Evolutionary conservation across 2,329 filamentous ascomycete species (phyloP), one percentile per base, ranked within the genome.

Genomic region (Tolypocladium nubicola): DNA sequence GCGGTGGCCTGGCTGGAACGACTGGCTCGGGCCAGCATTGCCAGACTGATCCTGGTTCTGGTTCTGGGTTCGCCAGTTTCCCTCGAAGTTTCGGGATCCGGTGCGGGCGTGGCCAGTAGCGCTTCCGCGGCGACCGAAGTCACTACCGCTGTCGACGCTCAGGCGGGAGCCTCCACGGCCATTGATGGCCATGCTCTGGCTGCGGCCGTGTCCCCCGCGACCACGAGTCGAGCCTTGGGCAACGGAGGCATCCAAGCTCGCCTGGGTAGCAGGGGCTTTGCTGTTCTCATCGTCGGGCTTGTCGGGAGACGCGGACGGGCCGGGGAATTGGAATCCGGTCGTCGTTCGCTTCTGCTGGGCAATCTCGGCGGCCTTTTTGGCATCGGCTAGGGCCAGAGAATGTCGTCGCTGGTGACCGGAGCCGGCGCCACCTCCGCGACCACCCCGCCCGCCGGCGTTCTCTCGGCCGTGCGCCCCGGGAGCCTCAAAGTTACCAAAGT

Each of bases 271-370:
- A 16, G 65, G 60, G 59, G 16, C 5, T 41, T 55, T 59, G 52
- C 68, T 74, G 58, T 70, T 74, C 60, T 80, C 78, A 9, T 81
- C 77, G 52, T 77, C 80, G 35, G 81, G 74, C 60, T 85, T 83
- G 63, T 85, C 84, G 61, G 83, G 80, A 56, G 82, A 78, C 61
- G 86, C 80, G 53, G 82, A 83, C 54, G 91, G 89, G 56, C 87
- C 84, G 19, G 94, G 93, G 71, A 99, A 99, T 70, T 96, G 92
- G 75, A 97, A 99, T 58, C 86, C 91, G 61, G 89, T 91, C 60
- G 92, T 91, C 57, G 93, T 96, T 72, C 92, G 83, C 77, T 97
- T 97, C 79, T 96, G 93, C 75, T 99, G 94, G 53, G 94, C 94
- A 62, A 96, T 76, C 72, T 99, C 94, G 58, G 94, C 94, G 53